Evolutionary conservation across 2,329 filamentous ascomycete species (phyloP).

Genomic region (Penicillium sp.): DNA sequence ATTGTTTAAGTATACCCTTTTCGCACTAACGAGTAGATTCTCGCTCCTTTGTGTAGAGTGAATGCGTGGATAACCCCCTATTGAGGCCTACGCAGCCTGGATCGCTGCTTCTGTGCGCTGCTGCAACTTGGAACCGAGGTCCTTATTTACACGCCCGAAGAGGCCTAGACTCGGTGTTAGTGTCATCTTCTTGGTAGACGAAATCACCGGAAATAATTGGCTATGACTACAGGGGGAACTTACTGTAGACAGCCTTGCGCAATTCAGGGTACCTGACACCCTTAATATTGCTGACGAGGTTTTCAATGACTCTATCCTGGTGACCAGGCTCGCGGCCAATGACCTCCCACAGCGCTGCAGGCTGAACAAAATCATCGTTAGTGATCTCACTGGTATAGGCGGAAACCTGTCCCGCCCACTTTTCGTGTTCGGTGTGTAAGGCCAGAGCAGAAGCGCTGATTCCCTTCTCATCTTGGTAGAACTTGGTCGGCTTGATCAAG

Average conservation of each 20-base stretch:
- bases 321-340: conserved; percentile 37
- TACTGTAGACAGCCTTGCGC: neutral
- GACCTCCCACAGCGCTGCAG: conserved; percentile 36
- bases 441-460: neutral
- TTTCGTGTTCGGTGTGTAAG: conserved; percentile 18
- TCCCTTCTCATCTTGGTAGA: neutral
- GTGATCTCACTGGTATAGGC: conserved; percentile 25
- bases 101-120: neutral
- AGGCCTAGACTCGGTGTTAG: neutral
- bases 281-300: neutral
- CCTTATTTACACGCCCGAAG: neutral
- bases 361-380: conserved; percentile 36
- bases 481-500: neutral
- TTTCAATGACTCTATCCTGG: conserved; percentile 31
- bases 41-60: neutral
- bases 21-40: neutral
- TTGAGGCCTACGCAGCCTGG: conserved; percentile 15
- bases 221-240: neutral
- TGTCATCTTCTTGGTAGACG: neutral
- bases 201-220: neutral
- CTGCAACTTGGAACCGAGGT: neutral
- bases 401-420: conserved; percentile 33
- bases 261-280: neutral
- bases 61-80: neutral
- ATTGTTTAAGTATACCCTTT: neutral